A percentile compares a stretch with the other conserved stretches of the same genome.
Evolutionary conservation across 768 basidiomycete genomes (phyloP).

Genomic region (Phlegmacium glaucopus): DNA sequence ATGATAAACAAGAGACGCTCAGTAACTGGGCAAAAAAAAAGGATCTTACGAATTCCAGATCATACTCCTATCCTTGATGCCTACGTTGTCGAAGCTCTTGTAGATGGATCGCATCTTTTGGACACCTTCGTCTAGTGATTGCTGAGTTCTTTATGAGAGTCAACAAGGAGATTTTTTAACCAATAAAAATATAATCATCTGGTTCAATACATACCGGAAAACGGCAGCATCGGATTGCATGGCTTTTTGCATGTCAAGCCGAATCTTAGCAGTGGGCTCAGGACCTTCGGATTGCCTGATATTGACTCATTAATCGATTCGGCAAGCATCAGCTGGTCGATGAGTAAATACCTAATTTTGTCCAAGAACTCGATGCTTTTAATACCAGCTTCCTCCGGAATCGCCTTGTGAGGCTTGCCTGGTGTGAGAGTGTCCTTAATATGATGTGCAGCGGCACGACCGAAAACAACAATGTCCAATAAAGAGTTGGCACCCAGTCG

Average conservation of each 20-base stretch:
- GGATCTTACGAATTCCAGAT: conserved; percentile 95
- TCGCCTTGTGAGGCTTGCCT: conserved; percentile 86
- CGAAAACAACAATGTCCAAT: conserved; percentile 98
- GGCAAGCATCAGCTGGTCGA: background rate
- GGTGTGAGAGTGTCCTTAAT: conserved; percentile 89
- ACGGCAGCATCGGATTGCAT: conserved; percentile 99
- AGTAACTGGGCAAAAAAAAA: background rate
- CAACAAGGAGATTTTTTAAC: too few species aligned
- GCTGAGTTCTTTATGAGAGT: conserved; percentile 63
- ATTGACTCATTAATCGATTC: conserved; percentile 1
- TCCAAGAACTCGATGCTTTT: conserved; percentile 85
- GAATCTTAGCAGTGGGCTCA: conserved; percentile 84
- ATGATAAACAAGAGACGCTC: background rate
- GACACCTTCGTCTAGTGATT: conserved; percentile 90
- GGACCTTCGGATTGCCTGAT: conserved; percentile 73
- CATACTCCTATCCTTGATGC: conserved; percentile 98
- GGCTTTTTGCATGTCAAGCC: conserved; percentile 97
- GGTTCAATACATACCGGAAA: conserved; percentile 59
- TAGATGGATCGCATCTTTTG: conserved; percentile 82
- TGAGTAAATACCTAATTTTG: conserved; percentile 58
- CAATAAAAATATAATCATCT: background rate
- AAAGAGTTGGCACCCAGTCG: conserved; percentile 99
- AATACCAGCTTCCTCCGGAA: conserved; percentile 84
- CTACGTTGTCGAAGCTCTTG: conserved; percentile 85
- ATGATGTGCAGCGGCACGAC: conserved; percentile 98